A percentile compares a stretch with the other conserved stretches of the same genome.
Evolutionary conservation across 192 early-diverging fungal genomes (phyloP).

Genomic region (Haplosporangium gracile): DNA sequence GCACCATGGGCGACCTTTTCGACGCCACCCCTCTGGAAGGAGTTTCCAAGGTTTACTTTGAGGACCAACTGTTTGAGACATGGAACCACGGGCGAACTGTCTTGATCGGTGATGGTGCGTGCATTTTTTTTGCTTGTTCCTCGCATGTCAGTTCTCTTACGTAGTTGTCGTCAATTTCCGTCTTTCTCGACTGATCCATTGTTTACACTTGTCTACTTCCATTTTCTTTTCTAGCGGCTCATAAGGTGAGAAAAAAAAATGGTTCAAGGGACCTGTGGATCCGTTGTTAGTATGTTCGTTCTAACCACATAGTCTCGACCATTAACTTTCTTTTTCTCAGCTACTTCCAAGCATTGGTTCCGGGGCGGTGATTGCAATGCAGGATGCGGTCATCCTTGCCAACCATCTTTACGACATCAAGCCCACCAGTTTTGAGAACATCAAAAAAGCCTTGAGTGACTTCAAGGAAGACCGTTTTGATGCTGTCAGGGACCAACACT

Average conservation of each 20-base stretch:
- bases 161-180: neutral
- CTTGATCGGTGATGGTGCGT: constrained; percentile 23
- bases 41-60: constrained; percentile 18
- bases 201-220: too few relatives aligned
- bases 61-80: constrained; percentile 21
- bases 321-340: neutral
- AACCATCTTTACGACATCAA: constrained; percentile 16
- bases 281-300: too few relatives aligned
- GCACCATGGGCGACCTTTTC: neutral
- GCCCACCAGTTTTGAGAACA: neutral
- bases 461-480: neutral
- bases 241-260: neutral
- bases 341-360: constrained; percentile 17
- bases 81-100: constrained; percentile 15
- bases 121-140: too few relatives aligned
- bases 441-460: neutral
- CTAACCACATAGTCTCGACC: too few relatives aligned
- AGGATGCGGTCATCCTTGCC: constrained; percentile 4
- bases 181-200: neutral
- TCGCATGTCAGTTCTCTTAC: too few relatives aligned
- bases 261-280: too few relatives aligned
- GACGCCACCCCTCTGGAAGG: neutral
- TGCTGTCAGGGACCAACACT: neutral
- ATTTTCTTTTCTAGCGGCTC: neutral
- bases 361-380: constrained; percentile 16